Evolutionary conservation across 345 rosid genomes (phyloP), one percentile per base, ranked within the genome.

Genomic region (Citrus sp.): DNA sequence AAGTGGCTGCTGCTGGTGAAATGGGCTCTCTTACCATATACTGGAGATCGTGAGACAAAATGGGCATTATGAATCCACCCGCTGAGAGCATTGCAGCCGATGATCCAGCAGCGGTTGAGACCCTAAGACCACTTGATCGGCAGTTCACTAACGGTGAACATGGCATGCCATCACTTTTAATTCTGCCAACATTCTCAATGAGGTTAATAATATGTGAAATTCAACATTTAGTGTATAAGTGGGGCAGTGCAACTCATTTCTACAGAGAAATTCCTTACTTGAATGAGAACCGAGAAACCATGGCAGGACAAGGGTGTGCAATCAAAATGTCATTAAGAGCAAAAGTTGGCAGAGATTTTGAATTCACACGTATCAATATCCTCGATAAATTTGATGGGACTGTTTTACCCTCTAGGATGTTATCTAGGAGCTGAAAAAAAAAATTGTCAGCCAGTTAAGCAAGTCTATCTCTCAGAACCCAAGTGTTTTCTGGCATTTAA

Each of bases 1-100:
- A 64, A 51, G 67, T 35, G 28, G 87, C 80, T 63, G 85, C 37
- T 72, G 84, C 87, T 0, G 88, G 89, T 62, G 87, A 79, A 81
- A 95, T 92, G 25, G 98, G 98, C 77, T 95, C 97, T 80, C 99
- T 92, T 49, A 93, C 97, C 97, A 95, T 89, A 58, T 88, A 95
- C 54, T 93, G 97, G 66, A 92, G 89, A 83, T 90, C 92, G 66
- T 69, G 80, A 51, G 94, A 92, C 72, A 88, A 76, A 74, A 88
- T 87, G 40, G 97, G 94, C 96, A 95, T 90, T 49, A 80, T 68
- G 30, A 87, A 89, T 72, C 98, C 99, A 79, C 99, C 97, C 13
- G 97, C 97, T 21, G 98, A 95, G 30, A 80, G 90, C 97, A 92
- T 95, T 75, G 99, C 97, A 7, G 97, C 97, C 0, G 99, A 92